These are phyloP conservation scores for Clavulina sp. DNA, from an alignment of 768 basidiomycete genomes.

Conservation along the genomic window DNA sequence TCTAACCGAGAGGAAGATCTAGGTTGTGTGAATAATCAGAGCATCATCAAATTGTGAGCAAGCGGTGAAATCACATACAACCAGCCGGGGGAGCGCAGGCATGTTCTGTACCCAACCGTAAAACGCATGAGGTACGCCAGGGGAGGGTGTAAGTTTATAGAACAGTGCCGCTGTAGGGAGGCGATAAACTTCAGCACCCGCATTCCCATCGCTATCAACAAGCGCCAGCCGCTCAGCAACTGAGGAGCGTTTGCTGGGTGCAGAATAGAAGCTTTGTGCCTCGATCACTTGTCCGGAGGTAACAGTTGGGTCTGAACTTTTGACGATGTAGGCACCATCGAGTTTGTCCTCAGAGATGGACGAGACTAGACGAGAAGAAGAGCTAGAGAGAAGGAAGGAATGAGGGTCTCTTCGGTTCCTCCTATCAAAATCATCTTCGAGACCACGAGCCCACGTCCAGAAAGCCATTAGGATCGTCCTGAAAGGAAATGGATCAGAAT, in stretches of 20 bases:
- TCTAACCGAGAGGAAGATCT: slow-evolving; percentile 48
- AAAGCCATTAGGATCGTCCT: slow-evolving; percentile 29
- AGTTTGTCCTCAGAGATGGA: neutral
- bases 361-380: slow-evolving; percentile 3
- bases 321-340: neutral
- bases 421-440: slow-evolving; percentile 47
- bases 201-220: neutral
- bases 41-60: neutral
- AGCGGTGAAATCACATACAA: slow-evolving; percentile 25
- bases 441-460: slow-evolving; percentile 44
- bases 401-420: slow-evolving; percentile 34
- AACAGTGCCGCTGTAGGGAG: slow-evolving; percentile 40
- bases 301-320: neutral
- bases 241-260: neutral
- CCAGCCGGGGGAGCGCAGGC: slow-evolving; percentile 47
- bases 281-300: neutral
- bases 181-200: slow-evolving; percentile 18
- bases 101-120: slow-evolving; percentile 32
- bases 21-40: neutral
- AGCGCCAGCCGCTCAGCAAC: neutral
- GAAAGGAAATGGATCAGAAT: too few species aligned
- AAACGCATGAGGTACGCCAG: slow-evolving; percentile 49
- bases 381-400: slow-evolving; percentile 29
- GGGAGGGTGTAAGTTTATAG: slow-evolving; percentile 34
- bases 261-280: neutral